Percentiles rank a stretch among this genome's conserved stretches.
Conservation (phyloP, 176 grass and related monocot species). For the Avena sativa region DNA sequence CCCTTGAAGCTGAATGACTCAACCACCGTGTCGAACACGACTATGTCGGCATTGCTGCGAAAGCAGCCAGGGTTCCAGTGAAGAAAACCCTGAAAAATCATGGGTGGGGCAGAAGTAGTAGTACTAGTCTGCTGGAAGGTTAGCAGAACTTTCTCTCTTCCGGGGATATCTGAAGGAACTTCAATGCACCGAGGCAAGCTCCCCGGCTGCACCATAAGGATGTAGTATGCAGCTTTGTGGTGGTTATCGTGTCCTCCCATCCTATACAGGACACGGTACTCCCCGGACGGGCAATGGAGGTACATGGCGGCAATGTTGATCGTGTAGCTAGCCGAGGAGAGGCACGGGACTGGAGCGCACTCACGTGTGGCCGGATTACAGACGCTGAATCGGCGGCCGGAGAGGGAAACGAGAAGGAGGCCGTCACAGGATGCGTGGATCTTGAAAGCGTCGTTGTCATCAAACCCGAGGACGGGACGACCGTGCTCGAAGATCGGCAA, state of each 20-base stretch:
- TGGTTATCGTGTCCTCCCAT: background rate
- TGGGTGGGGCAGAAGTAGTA: background rate
- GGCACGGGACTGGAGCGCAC: too few relatives aligned
- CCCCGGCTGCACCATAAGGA: background rate
- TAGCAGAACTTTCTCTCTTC: background rate
- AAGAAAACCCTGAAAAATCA: background rate
- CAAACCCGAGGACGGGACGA: background rate
- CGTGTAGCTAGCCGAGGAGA: too few relatives aligned
- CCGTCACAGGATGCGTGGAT: too few relatives aligned
- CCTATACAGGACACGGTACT: background rate
- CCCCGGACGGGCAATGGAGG: background rate
- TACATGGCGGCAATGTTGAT: background rate
- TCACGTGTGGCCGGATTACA: too few relatives aligned
- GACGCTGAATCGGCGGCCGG: too few relatives aligned
- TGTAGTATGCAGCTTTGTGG: background rate
- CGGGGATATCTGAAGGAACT: background rate
- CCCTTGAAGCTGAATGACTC: background rate
- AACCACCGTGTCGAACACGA: background rate
- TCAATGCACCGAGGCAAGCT: background rate
- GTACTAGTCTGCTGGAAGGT: background rate
- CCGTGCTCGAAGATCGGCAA: background rate
- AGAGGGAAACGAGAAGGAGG: too few relatives aligned
- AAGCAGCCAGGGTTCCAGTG: background rate
- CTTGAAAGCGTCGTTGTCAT: background rate
- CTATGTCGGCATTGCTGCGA: background rate